phyloP scores from a whole-genome alignment of 2,329 filamentous ascomycete species.

The Pezicula neosporulosa region DNA sequence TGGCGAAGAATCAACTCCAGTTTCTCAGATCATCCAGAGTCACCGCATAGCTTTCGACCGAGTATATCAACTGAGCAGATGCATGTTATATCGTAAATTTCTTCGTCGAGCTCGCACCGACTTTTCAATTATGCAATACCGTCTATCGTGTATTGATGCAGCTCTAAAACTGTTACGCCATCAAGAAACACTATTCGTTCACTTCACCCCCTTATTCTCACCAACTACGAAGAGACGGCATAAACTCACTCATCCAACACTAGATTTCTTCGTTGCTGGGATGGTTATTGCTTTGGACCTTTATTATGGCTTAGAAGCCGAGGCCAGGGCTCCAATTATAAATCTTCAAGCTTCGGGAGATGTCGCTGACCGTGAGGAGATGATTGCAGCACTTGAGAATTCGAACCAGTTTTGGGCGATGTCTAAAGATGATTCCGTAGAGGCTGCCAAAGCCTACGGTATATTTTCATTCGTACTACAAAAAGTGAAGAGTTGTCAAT shows the following conservation, averaged over 20 bases:
- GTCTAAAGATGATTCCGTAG: conserved; percentile 7
- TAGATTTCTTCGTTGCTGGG: conserved; percentile 9
- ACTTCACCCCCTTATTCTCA: background rate
- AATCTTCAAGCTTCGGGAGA: conserved; percentile 4
- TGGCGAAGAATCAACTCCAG: background rate
- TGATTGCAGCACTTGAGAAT: conserved; percentile 8
- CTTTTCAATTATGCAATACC: conserved; percentile 1
- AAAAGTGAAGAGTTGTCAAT: conserved; percentile 3
- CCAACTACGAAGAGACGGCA: conserved; percentile 3
- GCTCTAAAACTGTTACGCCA: conserved; percentile 6
- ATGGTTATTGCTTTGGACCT: conserved; percentile 10
- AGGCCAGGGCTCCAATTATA: background rate
- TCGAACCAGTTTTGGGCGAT: conserved; percentile 6
- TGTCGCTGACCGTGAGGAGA: conserved; percentile 2
- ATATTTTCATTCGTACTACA: conserved; percentile 11
- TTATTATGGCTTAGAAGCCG: conserved; percentile 2
- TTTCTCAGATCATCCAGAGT: background rate
- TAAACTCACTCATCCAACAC: conserved; percentile 3
- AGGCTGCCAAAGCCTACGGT: conserved; percentile 10
- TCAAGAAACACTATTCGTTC: conserved; percentile 4
- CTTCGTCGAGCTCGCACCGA: conserved; percentile 1
- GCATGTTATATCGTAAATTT: conserved; percentile 6
- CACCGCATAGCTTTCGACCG: conserved; percentile 2
- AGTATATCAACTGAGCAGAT: conserved; percentile 5
- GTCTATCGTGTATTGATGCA: conserved; percentile 3